These are phyloP conservation scores for Ceratocystis lukuohia DNA, from an alignment of 2,329 filamentous ascomycete species.

Conservation along the genomic window DNA sequence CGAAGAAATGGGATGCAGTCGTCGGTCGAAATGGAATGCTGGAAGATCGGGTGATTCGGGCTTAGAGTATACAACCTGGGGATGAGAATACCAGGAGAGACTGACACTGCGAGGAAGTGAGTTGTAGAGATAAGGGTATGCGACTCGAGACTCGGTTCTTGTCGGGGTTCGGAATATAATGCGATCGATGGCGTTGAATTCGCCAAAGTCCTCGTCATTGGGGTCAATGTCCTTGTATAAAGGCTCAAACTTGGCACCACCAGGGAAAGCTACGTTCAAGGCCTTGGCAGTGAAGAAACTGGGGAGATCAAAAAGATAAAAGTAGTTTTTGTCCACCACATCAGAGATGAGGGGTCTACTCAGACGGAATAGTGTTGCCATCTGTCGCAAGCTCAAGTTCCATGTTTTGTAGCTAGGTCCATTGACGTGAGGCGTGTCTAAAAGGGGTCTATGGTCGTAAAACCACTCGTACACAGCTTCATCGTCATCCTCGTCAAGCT, in stretches of 20 bases:
- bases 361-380: slow-evolving; percentile 86
- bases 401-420: slow-evolving; percentile 93
- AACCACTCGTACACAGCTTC: slow-evolving; percentile 90
- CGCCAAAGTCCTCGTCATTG: slow-evolving; percentile 97
- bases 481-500: slow-evolving; percentile 88
- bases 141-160: slow-evolving; percentile 87
- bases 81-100: slow-evolving; percentile 84
- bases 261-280: slow-evolving; percentile 92
- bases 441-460: slow-evolving; percentile 81
- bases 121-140: slow-evolving; percentile 91
- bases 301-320: slow-evolving; percentile 90
- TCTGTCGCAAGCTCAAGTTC: slow-evolving; percentile 87
- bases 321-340: slow-evolving; percentile 91
- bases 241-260: slow-evolving; percentile 90
- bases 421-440: slow-evolving; percentile 88
- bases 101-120: slow-evolving; percentile 89
- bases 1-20: slow-evolving; percentile 94
- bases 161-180: slow-evolving; percentile 97
- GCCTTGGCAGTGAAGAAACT: slow-evolving; percentile 94
- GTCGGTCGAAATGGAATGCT: slow-evolving; percentile 95
- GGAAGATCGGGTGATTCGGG: slow-evolving; percentile 80
- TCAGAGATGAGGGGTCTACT: slow-evolving; percentile 86
- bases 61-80: slow-evolving; percentile 80
- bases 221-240: slow-evolving; percentile 97
- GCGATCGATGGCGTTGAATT: slow-evolving; percentile 98